Percentiles rank a stretch among this genome's conserved stretches.
Conservation (phyloP, 139 green algal genomes). For the Monoraphidium neglectum region DNA sequence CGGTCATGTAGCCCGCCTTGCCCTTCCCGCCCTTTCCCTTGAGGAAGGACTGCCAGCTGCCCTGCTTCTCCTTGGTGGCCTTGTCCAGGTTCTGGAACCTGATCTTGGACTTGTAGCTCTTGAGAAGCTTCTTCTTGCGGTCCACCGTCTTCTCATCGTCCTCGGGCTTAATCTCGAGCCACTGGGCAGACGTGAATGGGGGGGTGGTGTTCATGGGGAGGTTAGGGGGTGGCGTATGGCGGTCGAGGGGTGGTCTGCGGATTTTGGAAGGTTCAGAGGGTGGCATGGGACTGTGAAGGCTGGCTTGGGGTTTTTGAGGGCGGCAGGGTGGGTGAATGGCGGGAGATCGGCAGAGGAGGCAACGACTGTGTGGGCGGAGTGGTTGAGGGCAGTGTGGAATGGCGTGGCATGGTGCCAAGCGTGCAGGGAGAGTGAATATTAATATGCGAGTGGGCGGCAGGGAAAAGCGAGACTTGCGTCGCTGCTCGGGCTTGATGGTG, state of each 20-base stretch:
- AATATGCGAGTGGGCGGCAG: too few relatives aligned
- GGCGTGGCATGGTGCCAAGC: too few relatives aligned
- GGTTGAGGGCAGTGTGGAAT: too few relatives aligned
- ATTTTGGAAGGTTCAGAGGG: too few relatives aligned
- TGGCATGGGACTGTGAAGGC: too few relatives aligned
- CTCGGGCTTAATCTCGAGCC: constrained; percentile 73
- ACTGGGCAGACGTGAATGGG: constrained; percentile 65
- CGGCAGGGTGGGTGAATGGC: too few relatives aligned
- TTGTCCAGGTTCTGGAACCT: constrained; percentile 82
- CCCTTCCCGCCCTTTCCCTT: constrained; percentile 74
- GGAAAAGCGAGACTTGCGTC: too few relatives aligned
- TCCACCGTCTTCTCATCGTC: constrained; percentile 81
- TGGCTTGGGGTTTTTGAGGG: too few relatives aligned
- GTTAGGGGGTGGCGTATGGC: background rate
- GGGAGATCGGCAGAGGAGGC: too few relatives aligned
- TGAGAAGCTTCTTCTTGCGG: constrained; percentile 86
- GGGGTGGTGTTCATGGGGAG: background rate
- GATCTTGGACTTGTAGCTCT: constrained; percentile 84
- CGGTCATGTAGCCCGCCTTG: constrained; percentile 66
- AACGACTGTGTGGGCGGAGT: too few relatives aligned
- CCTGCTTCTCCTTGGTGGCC: constrained; percentile 54
- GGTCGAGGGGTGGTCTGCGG: background rate
- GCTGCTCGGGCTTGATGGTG: too few relatives aligned
- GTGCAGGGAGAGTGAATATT: too few relatives aligned
- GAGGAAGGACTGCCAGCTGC: constrained; percentile 73